These are phyloP conservation scores for Melampsora occidentalis DNA, from an alignment of 1,284 basidiomycete species.

Conservation along the genomic window DNA sequence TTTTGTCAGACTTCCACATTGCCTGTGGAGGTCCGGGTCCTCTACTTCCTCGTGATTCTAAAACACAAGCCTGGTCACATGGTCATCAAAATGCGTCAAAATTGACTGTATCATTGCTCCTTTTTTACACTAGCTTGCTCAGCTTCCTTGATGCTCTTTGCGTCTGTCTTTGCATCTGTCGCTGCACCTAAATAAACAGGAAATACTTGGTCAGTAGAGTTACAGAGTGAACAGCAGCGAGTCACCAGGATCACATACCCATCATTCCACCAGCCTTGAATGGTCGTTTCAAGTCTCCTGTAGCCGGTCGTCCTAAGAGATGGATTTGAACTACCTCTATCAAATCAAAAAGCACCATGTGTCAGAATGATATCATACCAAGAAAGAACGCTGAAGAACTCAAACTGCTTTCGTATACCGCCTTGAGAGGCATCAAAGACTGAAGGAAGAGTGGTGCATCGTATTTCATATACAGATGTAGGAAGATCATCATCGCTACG, in stretches of 20 bases:
- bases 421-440: slow-evolving; percentile 81
- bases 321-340: slow-evolving; percentile 42
- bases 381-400: background rate
- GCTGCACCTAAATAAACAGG: slow-evolving; percentile 24
- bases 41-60: too few species aligned
- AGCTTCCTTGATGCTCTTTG: slow-evolving; percentile 42
- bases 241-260: slow-evolving; percentile 8
- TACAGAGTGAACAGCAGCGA: background rate
- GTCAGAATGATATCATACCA: background rate
- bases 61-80: background rate
- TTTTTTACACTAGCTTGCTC: slow-evolving; percentile 42
- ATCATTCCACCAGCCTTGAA: slow-evolving; percentile 41
- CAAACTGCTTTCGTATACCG: slow-evolving; percentile 70
- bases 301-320: slow-evolving; percentile 32
- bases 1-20: too few species aligned
- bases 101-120: slow-evolving; percentile 15
- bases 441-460: slow-evolving; percentile 91
- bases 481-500: slow-evolving; percentile 78
- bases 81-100: background rate
- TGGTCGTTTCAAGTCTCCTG: slow-evolving; percentile 38
- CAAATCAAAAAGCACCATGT: background rate
- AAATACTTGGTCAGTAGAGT: background rate
- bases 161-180: slow-evolving; percentile 40
- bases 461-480: slow-evolving; percentile 60
- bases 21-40: too few species aligned